Evolutionary conservation across 805 yeast genomes (phyloP).

Genomic region (Metschnikowia arizonensis): DNA sequence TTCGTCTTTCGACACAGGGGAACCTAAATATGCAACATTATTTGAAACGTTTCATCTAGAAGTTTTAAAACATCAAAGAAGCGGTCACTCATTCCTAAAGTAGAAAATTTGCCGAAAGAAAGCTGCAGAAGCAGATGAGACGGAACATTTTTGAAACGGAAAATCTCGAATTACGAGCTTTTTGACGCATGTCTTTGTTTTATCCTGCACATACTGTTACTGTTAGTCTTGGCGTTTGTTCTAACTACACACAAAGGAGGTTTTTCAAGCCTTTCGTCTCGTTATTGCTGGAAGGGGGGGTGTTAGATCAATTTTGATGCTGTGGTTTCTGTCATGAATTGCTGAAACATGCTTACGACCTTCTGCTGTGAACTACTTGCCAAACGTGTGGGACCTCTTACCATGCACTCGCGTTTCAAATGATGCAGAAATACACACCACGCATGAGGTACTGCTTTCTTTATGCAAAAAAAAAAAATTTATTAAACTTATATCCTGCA

Average conservation of each 20-base stretch:
- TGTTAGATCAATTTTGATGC: too few species aligned
- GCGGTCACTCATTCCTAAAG: neutral
- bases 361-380: neutral
- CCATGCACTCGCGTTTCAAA: constrained; percentile 5
- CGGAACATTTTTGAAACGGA: neutral
- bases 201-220: neutral
- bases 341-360: neutral
- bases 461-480: neutral
- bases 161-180: neutral
- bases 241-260: too few species aligned
- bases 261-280: too few species aligned
- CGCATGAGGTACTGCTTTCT: neutral
- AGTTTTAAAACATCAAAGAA: neutral
- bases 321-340: too few species aligned
- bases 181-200: neutral
- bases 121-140: neutral
- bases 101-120: neutral
- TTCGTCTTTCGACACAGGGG: constrained; percentile 1
- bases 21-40: neutral
- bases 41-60: constrained; percentile 2
- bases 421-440: neutral
- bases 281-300: too few species aligned
- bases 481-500: neutral
- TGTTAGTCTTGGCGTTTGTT: neutral
- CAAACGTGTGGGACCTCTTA: neutral